A percentile compares a stretch with the other conserved stretches of the same genome.
Conservation (phyloP, 345 rosid genomes). For the Syzygium aromaticum region DNA sequence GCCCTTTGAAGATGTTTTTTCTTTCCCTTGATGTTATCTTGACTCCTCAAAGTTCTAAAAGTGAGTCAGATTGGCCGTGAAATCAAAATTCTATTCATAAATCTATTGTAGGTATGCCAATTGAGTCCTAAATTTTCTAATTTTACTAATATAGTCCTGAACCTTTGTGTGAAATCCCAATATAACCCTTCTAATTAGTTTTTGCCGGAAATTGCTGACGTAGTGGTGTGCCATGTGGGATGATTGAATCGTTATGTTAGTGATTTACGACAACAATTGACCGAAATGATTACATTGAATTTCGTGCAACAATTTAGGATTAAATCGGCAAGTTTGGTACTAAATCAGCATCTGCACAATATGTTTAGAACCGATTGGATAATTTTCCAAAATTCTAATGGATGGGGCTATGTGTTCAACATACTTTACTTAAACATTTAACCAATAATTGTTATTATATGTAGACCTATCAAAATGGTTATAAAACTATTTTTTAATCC, state of each 20-base stretch:
- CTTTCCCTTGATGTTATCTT: neutral
- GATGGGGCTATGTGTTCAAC: neutral
- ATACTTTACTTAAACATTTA: neutral
- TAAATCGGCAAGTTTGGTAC: accelerated
- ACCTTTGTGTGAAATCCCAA: accelerated
- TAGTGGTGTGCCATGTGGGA: neutral
- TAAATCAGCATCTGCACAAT: accelerated
- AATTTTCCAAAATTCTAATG: neutral
- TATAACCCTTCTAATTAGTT: accelerated
- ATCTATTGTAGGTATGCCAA: neutral
- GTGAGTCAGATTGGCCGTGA: accelerated
- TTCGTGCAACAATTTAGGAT: accelerated
- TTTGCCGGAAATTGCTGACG: accelerated
- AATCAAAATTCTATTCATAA: neutral
- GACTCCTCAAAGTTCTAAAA: neutral
- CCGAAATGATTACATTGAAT: neutral
- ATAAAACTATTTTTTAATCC: too few relatives aligned
- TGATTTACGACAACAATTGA: neutral
- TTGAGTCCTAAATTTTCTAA: neutral
- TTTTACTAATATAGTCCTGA: neutral
- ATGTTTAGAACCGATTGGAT: neutral
- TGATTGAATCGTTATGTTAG: accelerated
- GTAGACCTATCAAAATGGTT: too few relatives aligned
- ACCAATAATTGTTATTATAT: neutral
- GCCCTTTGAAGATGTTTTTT: neutral